These are phyloP conservation scores for Dactylonectria macrodidyma DNA, from an alignment of 2,329 filamentous ascomycete genomes.

Conservation along the genomic window DNA sequence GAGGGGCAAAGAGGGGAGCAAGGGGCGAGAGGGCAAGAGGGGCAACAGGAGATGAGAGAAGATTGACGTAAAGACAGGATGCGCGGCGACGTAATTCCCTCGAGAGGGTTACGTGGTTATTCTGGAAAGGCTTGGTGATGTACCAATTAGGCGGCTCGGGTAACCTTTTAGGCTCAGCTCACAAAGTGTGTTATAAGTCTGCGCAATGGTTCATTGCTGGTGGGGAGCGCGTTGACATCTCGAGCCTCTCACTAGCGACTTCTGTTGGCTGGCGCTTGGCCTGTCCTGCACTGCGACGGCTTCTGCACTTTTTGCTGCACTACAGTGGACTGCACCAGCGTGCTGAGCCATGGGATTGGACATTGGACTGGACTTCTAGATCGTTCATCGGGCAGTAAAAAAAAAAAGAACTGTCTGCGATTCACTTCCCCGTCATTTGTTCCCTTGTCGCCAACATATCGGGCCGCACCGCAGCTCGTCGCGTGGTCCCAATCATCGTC, in stretches of 20 bases:
- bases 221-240: slow-evolving; percentile 22
- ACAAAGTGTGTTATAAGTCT: slow-evolving; percentile 1
- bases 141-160: slow-evolving; percentile 4
- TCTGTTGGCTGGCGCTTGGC: slow-evolving; percentile 9
- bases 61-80: background rate
- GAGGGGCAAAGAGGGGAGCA: slow-evolving; percentile 16
- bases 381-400: slow-evolving; percentile 9
- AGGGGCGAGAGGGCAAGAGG: slow-evolving; percentile 7
- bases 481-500: slow-evolving; percentile 41
- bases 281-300: slow-evolving; percentile 18
- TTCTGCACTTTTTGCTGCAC: slow-evolving; percentile 22
- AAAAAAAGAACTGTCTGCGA: slow-evolving; percentile 6
- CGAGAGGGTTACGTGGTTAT: background rate
- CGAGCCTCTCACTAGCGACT: slow-evolving; percentile 9
- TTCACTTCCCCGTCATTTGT: slow-evolving; percentile 5
- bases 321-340: slow-evolving; percentile 23
- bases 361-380: slow-evolving; percentile 10
- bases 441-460: slow-evolving; percentile 28
- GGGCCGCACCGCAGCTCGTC: slow-evolving; percentile 37
- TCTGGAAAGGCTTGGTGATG: slow-evolving; percentile 7
- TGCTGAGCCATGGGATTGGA: slow-evolving; percentile 13
- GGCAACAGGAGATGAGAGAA: background rate
- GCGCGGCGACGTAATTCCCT: background rate
- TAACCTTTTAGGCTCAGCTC: background rate
- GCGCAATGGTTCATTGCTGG: slow-evolving; percentile 11